Evolutionary conservation across 108 stramenopile species (phyloP).

Genomic region (Asterionellopsis glacialis): DNA sequence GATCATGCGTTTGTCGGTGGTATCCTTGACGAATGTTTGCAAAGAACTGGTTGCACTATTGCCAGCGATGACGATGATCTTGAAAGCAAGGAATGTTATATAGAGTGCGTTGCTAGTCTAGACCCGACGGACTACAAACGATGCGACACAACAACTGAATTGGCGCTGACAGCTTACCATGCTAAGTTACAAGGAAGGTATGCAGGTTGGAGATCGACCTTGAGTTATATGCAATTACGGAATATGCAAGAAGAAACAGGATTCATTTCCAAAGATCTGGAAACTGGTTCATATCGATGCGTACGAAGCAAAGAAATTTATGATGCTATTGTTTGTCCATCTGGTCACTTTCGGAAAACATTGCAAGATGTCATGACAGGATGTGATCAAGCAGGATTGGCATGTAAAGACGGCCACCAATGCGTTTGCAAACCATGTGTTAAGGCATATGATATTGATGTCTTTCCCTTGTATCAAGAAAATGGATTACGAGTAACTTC

Average conservation of each 20-base stretch:
- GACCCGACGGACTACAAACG: not conserved
- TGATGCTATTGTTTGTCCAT: constrained; percentile 32
- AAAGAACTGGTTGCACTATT: not conserved
- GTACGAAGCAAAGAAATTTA: constrained; percentile 19
- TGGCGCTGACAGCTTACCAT: not conserved
- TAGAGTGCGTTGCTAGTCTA: not conserved
- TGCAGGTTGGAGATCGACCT: constrained; percentile 28
- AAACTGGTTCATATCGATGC: constrained; percentile 13
- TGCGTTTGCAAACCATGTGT: constrained; percentile 33
- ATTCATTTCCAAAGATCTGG: constrained; percentile 13
- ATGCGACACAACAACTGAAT: not conserved
- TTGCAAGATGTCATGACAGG: constrained; percentile 8
- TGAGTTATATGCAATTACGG: constrained; percentile 32
- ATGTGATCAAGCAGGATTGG: constrained; percentile 19
- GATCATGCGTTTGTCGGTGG: constrained; percentile 11
- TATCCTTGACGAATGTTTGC: constrained; percentile 4
- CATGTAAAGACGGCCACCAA: constrained; percentile 25
- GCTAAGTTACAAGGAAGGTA: constrained; percentile 18
- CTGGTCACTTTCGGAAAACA: constrained; percentile 10
- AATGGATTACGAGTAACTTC: not conserved
- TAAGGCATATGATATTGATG: constrained; percentile 28
- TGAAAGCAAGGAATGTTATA: not conserved
- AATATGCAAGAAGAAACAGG: constrained; percentile 39
- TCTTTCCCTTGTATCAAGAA: constrained; percentile 7
- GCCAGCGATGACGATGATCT: too few relatives aligned